phyloP scores from a whole-genome alignment of 1,284 basidiomycete species.

The Mycena sp. region DNA sequence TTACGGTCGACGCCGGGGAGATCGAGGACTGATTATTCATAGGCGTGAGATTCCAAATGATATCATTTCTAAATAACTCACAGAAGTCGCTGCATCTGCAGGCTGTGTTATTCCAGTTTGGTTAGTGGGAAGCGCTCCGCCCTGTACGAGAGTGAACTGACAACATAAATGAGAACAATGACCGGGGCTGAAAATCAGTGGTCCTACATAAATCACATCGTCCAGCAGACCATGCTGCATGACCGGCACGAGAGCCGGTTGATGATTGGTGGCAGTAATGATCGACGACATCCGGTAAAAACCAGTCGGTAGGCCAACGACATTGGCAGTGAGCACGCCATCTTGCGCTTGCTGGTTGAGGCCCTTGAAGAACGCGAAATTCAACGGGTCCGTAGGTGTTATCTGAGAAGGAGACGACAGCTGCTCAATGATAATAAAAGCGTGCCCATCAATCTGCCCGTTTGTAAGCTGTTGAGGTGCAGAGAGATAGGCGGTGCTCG shows the following conservation, averaged over 20 bases:
- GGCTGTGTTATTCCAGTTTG: not conserved
- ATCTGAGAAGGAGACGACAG: slow-evolving; percentile 60
- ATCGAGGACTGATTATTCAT: not conserved
- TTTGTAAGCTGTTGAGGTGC: slow-evolving; percentile 69
- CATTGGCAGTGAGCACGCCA: slow-evolving; percentile 66
- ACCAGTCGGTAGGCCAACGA: slow-evolving; percentile 65
- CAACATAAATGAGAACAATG: not conserved
- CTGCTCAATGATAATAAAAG: slow-evolving; percentile 70
- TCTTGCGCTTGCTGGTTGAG: slow-evolving; percentile 2
- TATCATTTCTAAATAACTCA: not conserved
- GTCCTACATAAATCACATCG: slow-evolving; percentile 45
- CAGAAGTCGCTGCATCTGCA: not conserved
- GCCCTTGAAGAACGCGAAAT: slow-evolving; percentile 74
- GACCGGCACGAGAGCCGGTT: slow-evolving; percentile 59
- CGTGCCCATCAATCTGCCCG: slow-evolving; percentile 68
- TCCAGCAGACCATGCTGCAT: slow-evolving; percentile 70
- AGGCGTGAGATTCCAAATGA: not conserved
- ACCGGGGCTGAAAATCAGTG: not conserved
- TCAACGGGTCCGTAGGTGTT: slow-evolving; percentile 59
- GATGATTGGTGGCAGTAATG: slow-evolving; percentile 65
- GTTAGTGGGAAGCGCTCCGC: slow-evolving; percentile 16
- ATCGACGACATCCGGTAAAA: slow-evolving; percentile 63
- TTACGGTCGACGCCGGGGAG: not conserved
- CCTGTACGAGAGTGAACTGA: slow-evolving; percentile 13
- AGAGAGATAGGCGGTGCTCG: slow-evolving; percentile 67